Conservation (phyloP, 139 green algal species). For the Protoeuglena noctilucae region DNA sequence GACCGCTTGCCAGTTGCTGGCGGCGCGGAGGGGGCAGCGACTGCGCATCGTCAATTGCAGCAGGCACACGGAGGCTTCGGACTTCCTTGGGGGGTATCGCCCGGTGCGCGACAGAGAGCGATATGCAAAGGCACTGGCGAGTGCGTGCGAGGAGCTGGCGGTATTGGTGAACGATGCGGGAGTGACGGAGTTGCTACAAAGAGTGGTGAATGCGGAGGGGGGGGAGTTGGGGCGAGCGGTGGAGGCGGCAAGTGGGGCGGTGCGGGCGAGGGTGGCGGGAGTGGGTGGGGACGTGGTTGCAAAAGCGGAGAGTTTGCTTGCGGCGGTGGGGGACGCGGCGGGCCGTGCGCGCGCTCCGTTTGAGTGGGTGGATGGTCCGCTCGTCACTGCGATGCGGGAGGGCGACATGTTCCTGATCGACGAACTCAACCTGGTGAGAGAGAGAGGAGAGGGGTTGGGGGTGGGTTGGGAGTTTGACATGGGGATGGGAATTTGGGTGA, state of each 20-base stretch:
- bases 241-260: no score
- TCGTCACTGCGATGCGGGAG: constrained; percentile 81
- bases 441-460: no score
- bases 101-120: constrained; percentile 26
- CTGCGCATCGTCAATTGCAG: constrained; percentile 97
- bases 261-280: no score
- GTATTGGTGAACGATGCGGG: no score
- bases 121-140: no score
- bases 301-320: background rate
- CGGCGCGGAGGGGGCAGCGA: constrained; percentile 48
- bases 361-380: constrained; percentile 73
- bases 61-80: constrained; percentile 91
- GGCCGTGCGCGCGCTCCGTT: constrained; percentile 17
- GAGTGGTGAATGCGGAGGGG: no score
- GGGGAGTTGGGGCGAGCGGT: no score
- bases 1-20: constrained; percentile 85
- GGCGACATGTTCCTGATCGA: constrained; percentile 91
- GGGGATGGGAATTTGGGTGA: no score
- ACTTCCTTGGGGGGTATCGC: constrained; percentile 90
- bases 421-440: constrained; percentile 94
- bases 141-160: background rate
- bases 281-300: background rate
- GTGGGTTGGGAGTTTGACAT: no score
- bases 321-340: background rate
- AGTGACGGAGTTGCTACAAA: no score